These are phyloP conservation scores for Straminergon stramineum DNA, from an alignment of 225 moss, liverwort and hornwort species.

Conservation along the genomic window DNA sequence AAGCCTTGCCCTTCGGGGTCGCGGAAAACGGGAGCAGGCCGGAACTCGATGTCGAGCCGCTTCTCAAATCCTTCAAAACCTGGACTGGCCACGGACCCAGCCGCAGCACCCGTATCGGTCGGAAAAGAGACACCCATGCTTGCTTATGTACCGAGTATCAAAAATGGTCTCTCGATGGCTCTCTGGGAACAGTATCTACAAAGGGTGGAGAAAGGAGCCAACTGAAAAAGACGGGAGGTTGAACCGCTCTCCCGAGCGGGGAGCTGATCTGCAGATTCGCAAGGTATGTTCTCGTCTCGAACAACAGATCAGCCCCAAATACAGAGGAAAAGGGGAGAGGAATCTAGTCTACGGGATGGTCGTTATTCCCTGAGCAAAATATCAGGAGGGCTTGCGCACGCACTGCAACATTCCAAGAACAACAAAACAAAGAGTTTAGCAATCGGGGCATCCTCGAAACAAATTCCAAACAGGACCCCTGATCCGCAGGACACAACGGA, in stretches of 20 bases:
- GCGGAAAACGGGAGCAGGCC: constrained; percentile 60
- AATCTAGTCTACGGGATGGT: constrained; percentile 16
- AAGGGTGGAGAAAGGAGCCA: neutral
- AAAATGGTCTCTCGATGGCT: neutral
- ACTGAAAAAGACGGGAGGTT: constrained; percentile 12
- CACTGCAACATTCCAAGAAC: constrained; percentile 48
- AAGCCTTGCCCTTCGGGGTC: constrained; percentile 68
- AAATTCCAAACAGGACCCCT: neutral
- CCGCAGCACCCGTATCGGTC: neutral
- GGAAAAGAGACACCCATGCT: neutral
- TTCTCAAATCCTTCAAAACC: constrained; percentile 97
- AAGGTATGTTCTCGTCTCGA: constrained; percentile 4
- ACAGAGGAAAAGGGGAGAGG: neutral
- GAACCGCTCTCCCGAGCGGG: constrained; percentile 48
- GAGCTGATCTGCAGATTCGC: constrained; percentile 61
- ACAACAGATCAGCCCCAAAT: constrained; percentile 72
- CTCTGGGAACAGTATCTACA: neutral
- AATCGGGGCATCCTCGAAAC: neutral
- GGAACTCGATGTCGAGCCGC: constrained; percentile 73
- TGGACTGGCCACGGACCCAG: constrained; percentile 20
- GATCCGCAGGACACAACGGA: neutral
- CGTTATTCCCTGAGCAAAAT: constrained; percentile 36
- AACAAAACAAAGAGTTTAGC: neutral
- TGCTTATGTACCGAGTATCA: neutral
- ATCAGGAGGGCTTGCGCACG: constrained; percentile 99